Evolutionary conservation across 148 eudicot species (phyloP).

Genomic region (Pouteria glomerata): DNA sequence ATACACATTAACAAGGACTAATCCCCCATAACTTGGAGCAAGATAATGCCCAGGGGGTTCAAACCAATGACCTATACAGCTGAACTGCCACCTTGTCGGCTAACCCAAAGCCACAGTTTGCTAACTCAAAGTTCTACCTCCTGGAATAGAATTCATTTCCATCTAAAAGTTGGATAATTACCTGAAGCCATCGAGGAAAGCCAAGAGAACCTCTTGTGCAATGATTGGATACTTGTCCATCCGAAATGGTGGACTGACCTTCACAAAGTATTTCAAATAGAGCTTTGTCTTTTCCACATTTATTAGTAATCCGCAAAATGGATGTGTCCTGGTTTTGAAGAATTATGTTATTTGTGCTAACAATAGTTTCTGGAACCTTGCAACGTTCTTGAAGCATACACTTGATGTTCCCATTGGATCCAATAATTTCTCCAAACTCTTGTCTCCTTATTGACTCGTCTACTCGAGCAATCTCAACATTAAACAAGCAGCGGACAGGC

Average conservation of each 20-base stretch:
- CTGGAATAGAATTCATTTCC: too few relatives aligned
- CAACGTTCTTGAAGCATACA: conserved; percentile 42
- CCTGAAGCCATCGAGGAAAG: conserved; percentile 96
- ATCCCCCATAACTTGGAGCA: too few relatives aligned
- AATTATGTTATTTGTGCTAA: conserved; percentile 46
- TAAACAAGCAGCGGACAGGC: conserved; percentile 86
- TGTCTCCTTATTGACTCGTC: conserved; percentile 88
- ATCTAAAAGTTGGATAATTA: too few relatives aligned
- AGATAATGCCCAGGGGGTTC: too few relatives aligned
- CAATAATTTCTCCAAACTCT: conserved; percentile 67
- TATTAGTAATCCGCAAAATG: conserved; percentile 49
- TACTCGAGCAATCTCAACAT: conserved; percentile 65
- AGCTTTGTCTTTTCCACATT: conserved; percentile 47
- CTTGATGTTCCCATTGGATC: conserved; percentile 39
- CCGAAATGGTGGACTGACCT: conserved; percentile 56
- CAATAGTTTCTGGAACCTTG: conserved; percentile 51
- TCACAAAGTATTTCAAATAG: conserved; percentile 53
- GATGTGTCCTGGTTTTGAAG: conserved; percentile 72
- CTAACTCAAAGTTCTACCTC: too few relatives aligned
- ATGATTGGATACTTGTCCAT: conserved; percentile 43
- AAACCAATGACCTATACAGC: too few relatives aligned
- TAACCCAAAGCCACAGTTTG: too few relatives aligned
- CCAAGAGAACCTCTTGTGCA: conserved; percentile 70
- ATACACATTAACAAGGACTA: too few relatives aligned
- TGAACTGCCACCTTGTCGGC: too few relatives aligned